phyloP scores from a whole-genome alignment of 345 rosid species.

The Citrus medica region DNA sequence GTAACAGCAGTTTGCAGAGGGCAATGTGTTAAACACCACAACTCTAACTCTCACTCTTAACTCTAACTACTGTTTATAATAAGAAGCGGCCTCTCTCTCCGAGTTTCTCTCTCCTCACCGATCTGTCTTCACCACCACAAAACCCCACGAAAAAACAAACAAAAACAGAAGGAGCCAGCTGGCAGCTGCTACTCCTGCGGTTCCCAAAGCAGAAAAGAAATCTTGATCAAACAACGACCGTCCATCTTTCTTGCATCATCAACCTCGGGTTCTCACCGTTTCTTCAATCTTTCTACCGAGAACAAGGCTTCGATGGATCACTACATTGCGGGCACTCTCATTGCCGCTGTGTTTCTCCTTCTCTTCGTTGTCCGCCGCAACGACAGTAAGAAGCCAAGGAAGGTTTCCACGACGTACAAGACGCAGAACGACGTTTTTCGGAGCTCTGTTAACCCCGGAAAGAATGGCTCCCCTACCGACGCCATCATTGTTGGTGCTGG shows the following conservation, averaged over 20 bases:
- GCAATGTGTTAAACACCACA: not conserved
- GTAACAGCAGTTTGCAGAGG: too few relatives aligned
- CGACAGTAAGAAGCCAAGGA: slow-evolving; percentile 6
- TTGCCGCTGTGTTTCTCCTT: slow-evolving; percentile 27
- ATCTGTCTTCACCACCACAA: not conserved
- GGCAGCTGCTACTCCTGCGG: not conserved
- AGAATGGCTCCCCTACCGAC: slow-evolving; percentile 28
- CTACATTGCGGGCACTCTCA: slow-evolving; percentile 25
- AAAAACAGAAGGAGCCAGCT: not conserved
- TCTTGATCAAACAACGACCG: not conserved
- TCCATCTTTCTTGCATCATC: not conserved
- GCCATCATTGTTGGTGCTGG: slow-evolving; percentile 81
- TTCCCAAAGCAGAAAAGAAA: too few relatives aligned
- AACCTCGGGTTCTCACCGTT: not conserved
- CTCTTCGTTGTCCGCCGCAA: slow-evolving; percentile 26
- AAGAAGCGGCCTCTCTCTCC: not conserved
- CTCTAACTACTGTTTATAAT: not conserved
- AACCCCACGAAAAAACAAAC: not conserved
- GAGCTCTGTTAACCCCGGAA: not conserved
- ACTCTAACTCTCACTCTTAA: not conserved
- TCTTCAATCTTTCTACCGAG: not conserved
- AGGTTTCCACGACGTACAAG: not conserved
- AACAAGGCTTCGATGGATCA: slow-evolving; percentile 11
- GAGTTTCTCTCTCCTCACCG: not conserved
- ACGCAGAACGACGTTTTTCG: slow-evolving; percentile 6